Evolutionary conservation across 352 stramenopile species (phyloP).

Genomic region (Phytophthora meadii): DNA sequence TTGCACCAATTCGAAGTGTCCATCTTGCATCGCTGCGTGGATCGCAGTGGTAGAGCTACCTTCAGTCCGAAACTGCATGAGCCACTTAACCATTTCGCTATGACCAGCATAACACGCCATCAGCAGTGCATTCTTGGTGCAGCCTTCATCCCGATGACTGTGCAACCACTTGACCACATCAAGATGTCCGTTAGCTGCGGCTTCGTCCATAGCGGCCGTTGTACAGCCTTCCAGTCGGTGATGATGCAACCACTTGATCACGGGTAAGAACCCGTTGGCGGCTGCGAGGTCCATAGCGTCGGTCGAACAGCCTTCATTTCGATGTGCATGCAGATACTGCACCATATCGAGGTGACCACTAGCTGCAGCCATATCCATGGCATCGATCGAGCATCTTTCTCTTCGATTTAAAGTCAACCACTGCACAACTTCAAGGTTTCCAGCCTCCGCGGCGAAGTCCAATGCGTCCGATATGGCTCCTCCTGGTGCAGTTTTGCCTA

Average conservation of each 20-base stretch:
- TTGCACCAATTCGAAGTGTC: slow-evolving; percentile 21
- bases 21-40: slow-evolving; percentile 21
- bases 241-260: slow-evolving; percentile 47
- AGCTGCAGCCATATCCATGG: slow-evolving; percentile 45
- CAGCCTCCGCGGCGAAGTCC: slow-evolving; percentile 35
- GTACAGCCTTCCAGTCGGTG: slow-evolving; percentile 40
- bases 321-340: slow-evolving; percentile 42
- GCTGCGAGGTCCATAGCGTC: slow-evolving; percentile 48
- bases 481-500: not conserved
- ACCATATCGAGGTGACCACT: slow-evolving; percentile 37
- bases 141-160: slow-evolving; percentile 29
- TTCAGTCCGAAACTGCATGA: slow-evolving; percentile 49
- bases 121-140: slow-evolving; percentile 47
- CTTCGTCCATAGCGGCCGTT: slow-evolving; percentile 36
- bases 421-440: slow-evolving; percentile 37
- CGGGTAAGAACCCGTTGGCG: slow-evolving; percentile 31
- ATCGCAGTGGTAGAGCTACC: slow-evolving; percentile 37
- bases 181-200: slow-evolving; percentile 40
- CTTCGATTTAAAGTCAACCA: slow-evolving; percentile 37
- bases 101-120: slow-evolving; percentile 52
- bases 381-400: slow-evolving; percentile 35
- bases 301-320: slow-evolving; percentile 39
- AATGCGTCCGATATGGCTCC: slow-evolving; percentile 16
- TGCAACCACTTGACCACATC: slow-evolving; percentile 46
- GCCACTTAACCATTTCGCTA: slow-evolving; percentile 46